phyloP scores from a whole-genome alignment of 2,329 filamentous ascomycete species.

The Penicillium italicum region DNA sequence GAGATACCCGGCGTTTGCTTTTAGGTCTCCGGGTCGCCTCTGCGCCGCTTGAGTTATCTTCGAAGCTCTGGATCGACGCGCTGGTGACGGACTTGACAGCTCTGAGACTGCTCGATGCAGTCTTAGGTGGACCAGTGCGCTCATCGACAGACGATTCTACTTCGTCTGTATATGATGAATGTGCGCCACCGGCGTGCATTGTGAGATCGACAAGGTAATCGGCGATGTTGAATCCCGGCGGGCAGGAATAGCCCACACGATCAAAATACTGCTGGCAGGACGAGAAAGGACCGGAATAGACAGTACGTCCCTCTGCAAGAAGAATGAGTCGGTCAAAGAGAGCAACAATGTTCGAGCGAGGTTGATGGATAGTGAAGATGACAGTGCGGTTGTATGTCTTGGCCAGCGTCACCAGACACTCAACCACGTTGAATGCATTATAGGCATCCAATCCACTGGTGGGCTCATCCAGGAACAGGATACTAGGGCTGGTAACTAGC shows the following conservation, averaged over 20 bases:
- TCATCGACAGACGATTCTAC: conserved; percentile 53
- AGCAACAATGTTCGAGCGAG: conserved; percentile 95
- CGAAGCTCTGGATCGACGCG: conserved; percentile 70
- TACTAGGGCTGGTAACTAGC: conserved; percentile 93
- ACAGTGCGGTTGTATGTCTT: conserved; percentile 97
- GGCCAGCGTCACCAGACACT: conserved; percentile 89
- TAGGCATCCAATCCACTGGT: conserved; percentile 94
- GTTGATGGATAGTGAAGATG: conserved; percentile 97
- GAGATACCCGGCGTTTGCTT: conserved; percentile 70
- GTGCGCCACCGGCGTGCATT: conserved; percentile 77
- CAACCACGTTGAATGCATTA: conserved; percentile 97
- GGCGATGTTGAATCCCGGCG: conserved; percentile 96
- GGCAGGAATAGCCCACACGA: conserved; percentile 84
- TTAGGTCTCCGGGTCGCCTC: conserved; percentile 63
- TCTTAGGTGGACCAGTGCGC: conserved; percentile 58
- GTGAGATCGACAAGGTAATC: conserved; percentile 97
- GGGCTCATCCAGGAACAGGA: conserved; percentile 94
- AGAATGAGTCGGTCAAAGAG: conserved; percentile 93
- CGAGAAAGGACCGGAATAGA: conserved; percentile 88
- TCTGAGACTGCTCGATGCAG: conserved; percentile 79
- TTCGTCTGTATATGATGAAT: conserved; percentile 54
- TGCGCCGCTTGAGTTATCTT: conserved; percentile 60
- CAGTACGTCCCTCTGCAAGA: conserved; percentile 79
- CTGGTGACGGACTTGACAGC: conserved; percentile 90
- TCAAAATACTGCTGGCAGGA: conserved; percentile 93